Evolutionary conservation across 768 basidiomycete species (phyloP).

Genomic region (Clavulina sp.): DNA sequence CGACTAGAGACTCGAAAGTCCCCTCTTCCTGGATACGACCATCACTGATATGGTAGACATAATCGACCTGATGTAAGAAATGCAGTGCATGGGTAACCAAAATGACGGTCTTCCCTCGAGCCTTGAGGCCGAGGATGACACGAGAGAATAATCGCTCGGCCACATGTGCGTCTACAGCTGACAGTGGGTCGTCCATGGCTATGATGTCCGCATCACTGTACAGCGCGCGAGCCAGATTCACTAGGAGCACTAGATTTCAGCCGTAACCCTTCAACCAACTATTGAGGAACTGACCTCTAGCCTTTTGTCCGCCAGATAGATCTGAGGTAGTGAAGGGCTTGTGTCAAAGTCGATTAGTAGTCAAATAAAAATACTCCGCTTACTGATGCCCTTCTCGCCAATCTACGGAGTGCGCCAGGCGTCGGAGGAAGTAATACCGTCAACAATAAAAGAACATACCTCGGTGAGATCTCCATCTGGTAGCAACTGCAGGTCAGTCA

Average conservation of each 20-base stretch:
- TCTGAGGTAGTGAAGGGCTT: conserved; percentile 13
- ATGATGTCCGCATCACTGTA: conserved; percentile 48
- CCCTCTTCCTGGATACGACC: conserved; percentile 32
- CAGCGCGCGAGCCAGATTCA: conserved; percentile 54
- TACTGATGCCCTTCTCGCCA: conserved; percentile 51
- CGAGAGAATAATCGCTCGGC: conserved; percentile 49
- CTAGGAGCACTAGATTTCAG: conserved; percentile 17
- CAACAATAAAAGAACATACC: conserved; percentile 20
- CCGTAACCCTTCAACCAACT: not conserved
- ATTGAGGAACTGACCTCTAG: conserved; percentile 23
- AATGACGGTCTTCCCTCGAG: conserved; percentile 32
- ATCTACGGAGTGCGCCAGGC: conserved; percentile 25
- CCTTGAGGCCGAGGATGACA: conserved; percentile 36
- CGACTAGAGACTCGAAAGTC: conserved; percentile 35
- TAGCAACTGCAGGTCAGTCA: conserved; percentile 45
- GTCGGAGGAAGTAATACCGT: not conserved
- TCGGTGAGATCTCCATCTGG: conserved; percentile 59
- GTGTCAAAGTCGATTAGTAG: not conserved
- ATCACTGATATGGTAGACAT: conserved; percentile 29
- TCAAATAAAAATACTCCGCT: conserved; percentile 18
- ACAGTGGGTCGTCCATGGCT: conserved; percentile 47
- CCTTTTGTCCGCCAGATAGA: conserved; percentile 43
- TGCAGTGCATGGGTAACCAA: conserved; percentile 41
- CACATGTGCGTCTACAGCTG: conserved; percentile 39
- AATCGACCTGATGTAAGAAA: conserved; percentile 34